Evolutionary conservation across 129 eudicot genomes (phyloP), one percentile per base, ranked within the genome.

Genomic region (Flaveria brownii): DNA sequence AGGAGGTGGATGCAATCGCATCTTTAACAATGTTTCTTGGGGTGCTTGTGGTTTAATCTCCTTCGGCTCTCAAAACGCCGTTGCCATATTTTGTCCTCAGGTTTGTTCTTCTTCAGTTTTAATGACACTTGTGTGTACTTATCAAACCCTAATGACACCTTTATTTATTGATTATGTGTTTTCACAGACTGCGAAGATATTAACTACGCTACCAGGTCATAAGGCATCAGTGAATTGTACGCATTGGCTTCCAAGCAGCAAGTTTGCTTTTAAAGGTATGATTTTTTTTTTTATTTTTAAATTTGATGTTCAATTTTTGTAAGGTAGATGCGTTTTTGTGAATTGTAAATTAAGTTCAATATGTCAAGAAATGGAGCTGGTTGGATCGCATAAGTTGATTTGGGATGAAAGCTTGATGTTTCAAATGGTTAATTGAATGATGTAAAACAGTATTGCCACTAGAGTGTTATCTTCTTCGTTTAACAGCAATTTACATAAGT

Each of bases 11-110:
- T 93, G 98, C 84, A 93, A 93, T 68, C 86, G 98, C 79, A 81
- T 93, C 66, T 97, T 93, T 16, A 87, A 93, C 86, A 93, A 93
- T 76, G 98, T 93, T 49, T 93, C 98, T 7, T 93, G 98, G 98
- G 97, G 98, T 15, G 91, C 97, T 47, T 90, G 78, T 22, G 83
- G 85, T 81, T 84, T 93, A 72, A 69, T 93, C 68, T 83, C 97
- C 5, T 93, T 90, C 61, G 98, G 98, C 39, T 90, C 97, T 61
- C 97, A 90, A 69, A 93, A 93, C 76, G 98, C 98, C 55, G 98
- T 93, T 76, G 87, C 98, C 45, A 85, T 93, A 56, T 93, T 93
- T 71, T 84, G 85, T 49, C 97, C 98, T 22, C 81, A 90, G 96
- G 98, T 90, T 17, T 7, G 28, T 56, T 47, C 25, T 30, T 26